Percentiles rank a stretch among this genome's conserved stretches.
Conservation (phyloP, 768 basidiomycete species). For the Galerina marginata region DNA sequence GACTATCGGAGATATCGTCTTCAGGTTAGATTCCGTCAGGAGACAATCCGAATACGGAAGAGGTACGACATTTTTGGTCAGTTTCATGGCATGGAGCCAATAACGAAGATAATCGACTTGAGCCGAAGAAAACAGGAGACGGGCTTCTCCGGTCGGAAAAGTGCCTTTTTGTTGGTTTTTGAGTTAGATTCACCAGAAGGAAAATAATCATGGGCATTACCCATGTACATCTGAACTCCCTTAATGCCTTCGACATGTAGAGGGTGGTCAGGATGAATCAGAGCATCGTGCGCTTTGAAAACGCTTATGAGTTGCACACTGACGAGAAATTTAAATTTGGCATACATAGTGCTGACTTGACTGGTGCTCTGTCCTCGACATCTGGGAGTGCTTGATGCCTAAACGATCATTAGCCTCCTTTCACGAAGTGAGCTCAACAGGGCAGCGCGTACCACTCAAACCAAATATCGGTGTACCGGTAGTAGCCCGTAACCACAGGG, state of each 20-base stretch:
- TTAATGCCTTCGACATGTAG: constrained; percentile 63
- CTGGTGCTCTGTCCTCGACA: constrained; percentile 58
- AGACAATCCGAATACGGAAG: constrained; percentile 83
- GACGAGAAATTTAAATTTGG: background rate
- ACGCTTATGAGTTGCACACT: background rate
- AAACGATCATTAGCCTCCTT: constrained; percentile 8
- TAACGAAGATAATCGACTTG: constrained; percentile 88
- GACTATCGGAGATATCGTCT: constrained; percentile 59
- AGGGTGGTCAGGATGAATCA: constrained; percentile 76
- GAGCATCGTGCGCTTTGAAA: constrained; percentile 61
- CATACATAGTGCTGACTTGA: constrained; percentile 70
- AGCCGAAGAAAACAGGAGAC: constrained; percentile 82
- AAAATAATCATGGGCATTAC: constrained; percentile 40
- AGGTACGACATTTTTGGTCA: constrained; percentile 68
- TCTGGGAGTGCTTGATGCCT: constrained; percentile 67
- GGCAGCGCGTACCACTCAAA: constrained; percentile 65
- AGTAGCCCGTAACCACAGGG: constrained; percentile 70
- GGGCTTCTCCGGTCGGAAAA: constrained; percentile 71
- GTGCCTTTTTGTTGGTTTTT: constrained; percentile 49
- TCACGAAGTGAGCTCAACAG: background rate
- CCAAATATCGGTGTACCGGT: constrained; percentile 86
- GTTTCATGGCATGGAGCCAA: constrained; percentile 77
- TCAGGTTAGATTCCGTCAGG: constrained; percentile 61
- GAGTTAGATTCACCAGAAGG: background rate
- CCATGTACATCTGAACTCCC: constrained; percentile 76